Conservation (phyloP, 2,329 filamentous ascomycete species). For the Ramularia collo-cygni region DNA sequence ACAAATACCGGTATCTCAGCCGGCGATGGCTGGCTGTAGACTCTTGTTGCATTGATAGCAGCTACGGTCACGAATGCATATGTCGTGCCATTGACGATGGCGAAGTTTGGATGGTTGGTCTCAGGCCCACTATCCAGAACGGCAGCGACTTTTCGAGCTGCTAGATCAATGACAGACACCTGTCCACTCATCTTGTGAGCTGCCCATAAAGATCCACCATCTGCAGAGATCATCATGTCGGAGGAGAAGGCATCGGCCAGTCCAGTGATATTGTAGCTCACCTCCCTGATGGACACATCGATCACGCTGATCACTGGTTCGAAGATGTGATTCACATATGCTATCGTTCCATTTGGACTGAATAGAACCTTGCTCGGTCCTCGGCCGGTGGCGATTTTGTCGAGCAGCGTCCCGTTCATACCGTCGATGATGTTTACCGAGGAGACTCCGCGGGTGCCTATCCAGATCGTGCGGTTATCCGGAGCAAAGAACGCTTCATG, state of each 20-base stretch:
- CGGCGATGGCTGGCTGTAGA: neutral
- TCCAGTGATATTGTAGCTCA: constrained; percentile 8
- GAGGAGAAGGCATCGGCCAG: constrained; percentile 4
- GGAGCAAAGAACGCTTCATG: too few species aligned
- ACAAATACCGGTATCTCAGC: neutral
- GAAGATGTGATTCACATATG: constrained; percentile 8
- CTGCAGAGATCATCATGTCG: constrained; percentile 8
- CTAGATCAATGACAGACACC: constrained; percentile 4
- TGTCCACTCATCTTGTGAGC: constrained; percentile 7
- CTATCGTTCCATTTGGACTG: constrained; percentile 3
- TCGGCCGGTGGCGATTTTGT: constrained; percentile 1
- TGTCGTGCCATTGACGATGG: too few species aligned
- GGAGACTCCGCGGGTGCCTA: too few species aligned
- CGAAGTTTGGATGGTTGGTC: too few species aligned
- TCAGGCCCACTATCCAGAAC: too few species aligned
- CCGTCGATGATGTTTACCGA: too few species aligned
- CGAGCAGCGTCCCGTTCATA: constrained; percentile 4
- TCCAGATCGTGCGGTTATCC: too few species aligned
- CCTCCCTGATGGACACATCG: constrained; percentile 2
- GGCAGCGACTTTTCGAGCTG: too few species aligned
- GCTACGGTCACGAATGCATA: too few species aligned
- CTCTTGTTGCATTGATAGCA: too few species aligned
- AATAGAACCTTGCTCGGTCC: constrained; percentile 8
- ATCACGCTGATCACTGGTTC: constrained; percentile 3
- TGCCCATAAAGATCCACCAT: constrained; percentile 4